Conservation (phyloP, 2,329 filamentous ascomycete species). For the Fusarium sp. region DNA sequence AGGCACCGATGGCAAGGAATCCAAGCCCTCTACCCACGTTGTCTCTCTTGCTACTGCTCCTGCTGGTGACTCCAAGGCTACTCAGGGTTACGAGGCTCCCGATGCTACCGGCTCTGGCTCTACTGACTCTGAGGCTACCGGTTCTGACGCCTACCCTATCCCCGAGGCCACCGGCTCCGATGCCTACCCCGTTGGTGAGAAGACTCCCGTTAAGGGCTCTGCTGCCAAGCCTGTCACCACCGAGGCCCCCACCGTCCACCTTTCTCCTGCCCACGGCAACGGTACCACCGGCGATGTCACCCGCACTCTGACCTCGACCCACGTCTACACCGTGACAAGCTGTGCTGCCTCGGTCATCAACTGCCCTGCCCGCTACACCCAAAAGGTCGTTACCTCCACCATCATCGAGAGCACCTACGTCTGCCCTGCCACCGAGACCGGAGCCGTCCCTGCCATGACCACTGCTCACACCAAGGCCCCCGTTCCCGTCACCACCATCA, state of each 20-base stretch:
- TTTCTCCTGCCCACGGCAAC: conserved; percentile 4
- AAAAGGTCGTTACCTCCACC: conserved; percentile 49
- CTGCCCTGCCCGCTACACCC: conserved; percentile 55
- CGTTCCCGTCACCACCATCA: conserved; percentile 40
- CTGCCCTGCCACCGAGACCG: conserved; percentile 43
- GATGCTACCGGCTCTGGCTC: not conserved
- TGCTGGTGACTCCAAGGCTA: conserved; percentile 4
- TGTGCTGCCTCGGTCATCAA: conserved; percentile 55
- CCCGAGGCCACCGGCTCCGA: not conserved
- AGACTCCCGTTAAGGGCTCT: not conserved
- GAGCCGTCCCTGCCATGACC: conserved; percentile 20
- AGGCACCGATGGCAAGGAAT: not conserved
- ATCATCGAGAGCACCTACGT: conserved; percentile 38
- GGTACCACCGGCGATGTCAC: conserved; percentile 34
- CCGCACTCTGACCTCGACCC: conserved; percentile 44
- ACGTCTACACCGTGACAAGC: conserved; percentile 52
- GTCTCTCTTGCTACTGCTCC: conserved; percentile 18
- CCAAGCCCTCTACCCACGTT: not conserved
- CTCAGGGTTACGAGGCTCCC: not conserved
- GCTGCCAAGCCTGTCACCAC: conserved; percentile 7
- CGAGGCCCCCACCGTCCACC: not conserved
- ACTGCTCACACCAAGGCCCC: conserved; percentile 16
- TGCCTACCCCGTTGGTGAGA: not conserved
- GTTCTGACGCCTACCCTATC: not conserved
- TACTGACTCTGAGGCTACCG: not conserved